Evolutionary conservation across 2,329 filamentous ascomycete genomes (phyloP), one percentile per base, ranked within the genome.

Genomic region (Fusarium mundagurra): DNA sequence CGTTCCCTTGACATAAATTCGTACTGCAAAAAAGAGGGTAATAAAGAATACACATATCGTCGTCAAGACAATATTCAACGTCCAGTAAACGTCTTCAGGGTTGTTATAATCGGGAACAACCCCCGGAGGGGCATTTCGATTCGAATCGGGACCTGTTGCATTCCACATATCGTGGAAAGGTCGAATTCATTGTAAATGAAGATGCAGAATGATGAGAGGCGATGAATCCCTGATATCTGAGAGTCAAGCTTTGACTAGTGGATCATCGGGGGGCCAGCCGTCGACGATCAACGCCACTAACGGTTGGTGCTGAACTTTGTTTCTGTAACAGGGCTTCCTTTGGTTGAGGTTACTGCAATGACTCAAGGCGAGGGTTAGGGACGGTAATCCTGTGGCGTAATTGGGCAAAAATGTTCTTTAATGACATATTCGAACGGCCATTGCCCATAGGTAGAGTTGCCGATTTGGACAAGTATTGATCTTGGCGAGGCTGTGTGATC

Each of bases 91-190:
- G 63, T 76, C 74, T n/a, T 73, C 61, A 1, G 74, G 74, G 3
- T 68, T 11, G 20, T 55, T 38, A 11, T 64, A 76, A 45, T 76
- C 66, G 16, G 74, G 69, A 34, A 73, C 62, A 33, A 64, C 74
- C 45, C 74, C 74, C 8, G 69, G 64, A 27, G 74, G 74, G 36
- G 72, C 63, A 51, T 72, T 72, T 54, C 74, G 72, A 61, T 76
- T 76, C 36, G 74, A 73, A 33, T 76, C 74, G 54, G 74, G 74
- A 38, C 74, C 74, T 69, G 74, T 76, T 58, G 72, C 67, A 62
- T 76, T 76, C 72, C 72, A 76, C 74, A 76, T 76, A 34, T 71
- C 69, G 39, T 64, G 53, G 54, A 47, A 38, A 45, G 44, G 53
- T 24, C 47, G 53, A 27, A 22, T 24, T 48, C 67, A 71, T 71